These are phyloP conservation scores for Phlebiopsis gigantea DNA, from an alignment of 768 basidiomycete genomes.

Conservation along the genomic window DNA sequence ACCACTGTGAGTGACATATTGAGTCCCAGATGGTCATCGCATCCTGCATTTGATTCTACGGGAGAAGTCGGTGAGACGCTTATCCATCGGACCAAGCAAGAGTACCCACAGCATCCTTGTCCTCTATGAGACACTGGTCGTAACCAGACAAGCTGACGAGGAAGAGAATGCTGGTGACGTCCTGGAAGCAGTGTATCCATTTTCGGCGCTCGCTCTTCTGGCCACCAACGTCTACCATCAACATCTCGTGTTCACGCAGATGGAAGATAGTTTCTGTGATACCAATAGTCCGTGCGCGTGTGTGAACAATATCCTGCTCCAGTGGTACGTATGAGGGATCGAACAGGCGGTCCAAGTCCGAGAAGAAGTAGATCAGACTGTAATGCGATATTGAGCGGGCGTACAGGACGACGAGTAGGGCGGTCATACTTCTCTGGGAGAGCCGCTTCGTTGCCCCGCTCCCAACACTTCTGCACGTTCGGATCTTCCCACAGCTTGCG, in stretches of 20 bases:
- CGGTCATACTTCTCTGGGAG: conserved; percentile 74
- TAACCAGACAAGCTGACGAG: conserved; percentile 89
- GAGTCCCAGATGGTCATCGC: conserved; percentile 99
- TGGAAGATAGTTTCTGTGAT: conserved; percentile 86
- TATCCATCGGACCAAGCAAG: not conserved
- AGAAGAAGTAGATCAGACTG: conserved; percentile 74
- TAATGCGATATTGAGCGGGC: conserved; percentile 2
- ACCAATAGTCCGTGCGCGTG: conserved; percentile 83
- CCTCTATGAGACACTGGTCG: conserved; percentile 91
- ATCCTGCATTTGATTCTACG: conserved; percentile 96
- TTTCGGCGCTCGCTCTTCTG: conserved; percentile 92
- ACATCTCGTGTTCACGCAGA: conserved; percentile 74
- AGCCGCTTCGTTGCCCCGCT: conserved; percentile 84
- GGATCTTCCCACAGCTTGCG: conserved; percentile 72
- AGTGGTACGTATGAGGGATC: conserved; percentile 63
- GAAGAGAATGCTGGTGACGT: conserved; percentile 91
- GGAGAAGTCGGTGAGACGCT: conserved; percentile 1
- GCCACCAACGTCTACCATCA: conserved; percentile 92
- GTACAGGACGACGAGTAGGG: conserved; percentile 5
- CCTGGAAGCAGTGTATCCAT: conserved; percentile 95
- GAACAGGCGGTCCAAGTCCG: conserved; percentile 77
- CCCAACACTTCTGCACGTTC: conserved; percentile 70
- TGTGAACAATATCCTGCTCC: conserved; percentile 79
- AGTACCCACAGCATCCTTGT: conserved; percentile 74
- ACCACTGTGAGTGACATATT: conserved; percentile 97